Percentiles rank a stretch among this genome's conserved stretches.
These are phyloP conservation scores for Xylaria longipes DNA, from an alignment of 495 filamentous ascomycete genomes.

Conservation along the genomic window DNA sequence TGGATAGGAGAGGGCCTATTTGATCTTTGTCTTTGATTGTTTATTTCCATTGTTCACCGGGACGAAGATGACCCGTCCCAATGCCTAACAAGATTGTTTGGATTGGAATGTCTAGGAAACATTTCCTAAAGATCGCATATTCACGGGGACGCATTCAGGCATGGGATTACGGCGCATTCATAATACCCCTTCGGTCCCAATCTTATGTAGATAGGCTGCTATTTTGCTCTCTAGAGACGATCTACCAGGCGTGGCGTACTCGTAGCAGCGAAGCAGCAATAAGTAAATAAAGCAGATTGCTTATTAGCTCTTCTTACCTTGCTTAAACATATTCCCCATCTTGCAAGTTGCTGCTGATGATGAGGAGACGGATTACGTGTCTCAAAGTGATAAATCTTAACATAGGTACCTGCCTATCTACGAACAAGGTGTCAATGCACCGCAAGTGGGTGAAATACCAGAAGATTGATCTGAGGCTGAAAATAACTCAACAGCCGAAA, in stretches of 20 bases:
- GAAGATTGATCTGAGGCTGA: no score
- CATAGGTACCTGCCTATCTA: no score
- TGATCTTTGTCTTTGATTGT: not conserved
- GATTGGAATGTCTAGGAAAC: not conserved
- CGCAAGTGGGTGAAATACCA: no score
- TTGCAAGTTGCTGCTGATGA: not conserved
- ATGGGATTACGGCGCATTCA: constrained; percentile 4
- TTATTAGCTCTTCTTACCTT: not conserved
- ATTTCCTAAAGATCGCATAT: constrained; percentile 1
- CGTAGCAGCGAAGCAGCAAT: not conserved
- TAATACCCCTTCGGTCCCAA: not conserved
- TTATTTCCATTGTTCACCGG: not conserved
- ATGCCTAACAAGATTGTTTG: not conserved
- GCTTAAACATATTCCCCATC: not conserved
- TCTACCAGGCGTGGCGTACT: not conserved
- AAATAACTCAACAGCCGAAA: no score
- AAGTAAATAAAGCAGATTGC: constrained; percentile 13
- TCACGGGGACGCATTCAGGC: not conserved
- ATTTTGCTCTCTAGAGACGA: not conserved
- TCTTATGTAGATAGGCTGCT: not conserved
- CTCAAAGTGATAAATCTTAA: not conserved
- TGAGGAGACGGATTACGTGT: not conserved
- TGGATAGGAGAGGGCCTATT: not conserved
- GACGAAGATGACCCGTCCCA: not conserved
- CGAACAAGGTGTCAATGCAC: no score